phyloP scores from a whole-genome alignment of 306 rosid species.

The Hippophae gyantsensis region DNA sequence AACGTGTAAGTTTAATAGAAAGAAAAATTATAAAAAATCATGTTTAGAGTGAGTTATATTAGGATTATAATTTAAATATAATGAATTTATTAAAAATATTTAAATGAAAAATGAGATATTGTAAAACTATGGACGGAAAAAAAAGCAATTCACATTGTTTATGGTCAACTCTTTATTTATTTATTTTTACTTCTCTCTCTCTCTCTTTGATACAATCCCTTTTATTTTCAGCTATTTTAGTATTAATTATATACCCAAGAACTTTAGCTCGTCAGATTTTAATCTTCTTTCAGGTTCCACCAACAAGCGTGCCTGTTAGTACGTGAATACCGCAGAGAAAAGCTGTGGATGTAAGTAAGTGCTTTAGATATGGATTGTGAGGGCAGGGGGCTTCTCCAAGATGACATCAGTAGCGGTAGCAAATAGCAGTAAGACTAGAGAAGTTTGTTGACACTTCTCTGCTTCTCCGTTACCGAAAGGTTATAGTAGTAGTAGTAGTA shows the following conservation, averaged over 20 bases:
- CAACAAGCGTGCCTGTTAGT: slow-evolving; percentile 82
- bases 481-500: background rate
- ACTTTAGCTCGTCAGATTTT: background rate
- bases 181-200: no score
- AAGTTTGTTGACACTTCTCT: no score
- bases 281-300: slow-evolving; percentile 52
- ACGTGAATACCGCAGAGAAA: slow-evolving; percentile 62
- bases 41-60: no score
- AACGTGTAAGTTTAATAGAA: no score
- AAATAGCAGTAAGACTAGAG: slow-evolving; percentile 3
- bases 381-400: slow-evolving; percentile 19
- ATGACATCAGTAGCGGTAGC: slow-evolving; percentile 10
- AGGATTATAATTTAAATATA: no score
- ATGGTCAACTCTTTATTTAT: no score
- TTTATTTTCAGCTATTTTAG: background rate
- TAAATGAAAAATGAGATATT: no score
- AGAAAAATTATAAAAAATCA: no score
- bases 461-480: background rate
- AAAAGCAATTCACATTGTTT: no score
- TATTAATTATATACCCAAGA: background rate
- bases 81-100: no score
- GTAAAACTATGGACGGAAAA: no score
- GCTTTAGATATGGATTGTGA: background rate
- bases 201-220: no score
- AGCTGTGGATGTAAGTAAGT: slow-evolving; percentile 29